A percentile compares a stretch with the other conserved stretches of the same genome.
Evolutionary conservation across 75 land plant species (phyloP).

Genomic region (Adiantum capillusveneris): DNA sequence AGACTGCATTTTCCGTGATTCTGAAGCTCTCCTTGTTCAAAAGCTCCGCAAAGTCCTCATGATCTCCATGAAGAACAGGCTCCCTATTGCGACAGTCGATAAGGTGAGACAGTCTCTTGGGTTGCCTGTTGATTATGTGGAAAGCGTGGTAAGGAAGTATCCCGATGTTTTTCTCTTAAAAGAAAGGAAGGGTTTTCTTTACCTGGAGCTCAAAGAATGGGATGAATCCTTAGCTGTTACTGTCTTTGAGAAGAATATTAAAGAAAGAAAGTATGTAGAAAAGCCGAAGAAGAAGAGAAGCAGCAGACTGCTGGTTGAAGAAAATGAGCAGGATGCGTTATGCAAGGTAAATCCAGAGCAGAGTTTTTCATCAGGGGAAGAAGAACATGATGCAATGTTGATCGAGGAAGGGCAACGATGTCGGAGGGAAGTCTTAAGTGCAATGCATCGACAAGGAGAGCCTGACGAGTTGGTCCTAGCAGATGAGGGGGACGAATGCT

Average conservation of each 20-base stretch:
- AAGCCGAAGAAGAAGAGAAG: neutral
- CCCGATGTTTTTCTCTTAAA: conserved; percentile 52
- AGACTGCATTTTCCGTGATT: conserved; percentile 20
- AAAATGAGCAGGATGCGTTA: too few species aligned
- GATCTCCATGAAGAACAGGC: conserved; percentile 56
- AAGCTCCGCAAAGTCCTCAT: conserved; percentile 56
- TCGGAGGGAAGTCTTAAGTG: too few species aligned
- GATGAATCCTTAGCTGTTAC: conserved; percentile 61
- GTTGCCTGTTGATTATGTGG: conserved; percentile 56
- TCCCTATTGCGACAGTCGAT: conserved; percentile 42
- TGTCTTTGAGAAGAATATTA: conserved; percentile 36
- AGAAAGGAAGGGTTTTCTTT: conserved; percentile 26
- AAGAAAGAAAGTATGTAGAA: neutral
- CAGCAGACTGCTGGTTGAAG: too few species aligned
- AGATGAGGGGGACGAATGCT: too few species aligned
- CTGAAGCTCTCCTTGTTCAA: conserved; percentile 34
- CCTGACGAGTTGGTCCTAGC: too few species aligned
- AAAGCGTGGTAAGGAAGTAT: conserved; percentile 39
- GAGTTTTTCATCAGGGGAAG: too few species aligned
- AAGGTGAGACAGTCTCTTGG: conserved; percentile 57
- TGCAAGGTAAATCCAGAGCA: too few species aligned
- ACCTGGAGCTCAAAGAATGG: conserved; percentile 61
- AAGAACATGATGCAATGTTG: too few species aligned
- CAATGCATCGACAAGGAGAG: too few species aligned
- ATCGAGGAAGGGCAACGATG: too few species aligned